A percentile compares a stretch with the other conserved stretches of the same genome.
These are phyloP conservation scores for Termitomyces sp. DNA, from an alignment of 768 basidiomycete genomes.

Conservation along the genomic window DNA sequence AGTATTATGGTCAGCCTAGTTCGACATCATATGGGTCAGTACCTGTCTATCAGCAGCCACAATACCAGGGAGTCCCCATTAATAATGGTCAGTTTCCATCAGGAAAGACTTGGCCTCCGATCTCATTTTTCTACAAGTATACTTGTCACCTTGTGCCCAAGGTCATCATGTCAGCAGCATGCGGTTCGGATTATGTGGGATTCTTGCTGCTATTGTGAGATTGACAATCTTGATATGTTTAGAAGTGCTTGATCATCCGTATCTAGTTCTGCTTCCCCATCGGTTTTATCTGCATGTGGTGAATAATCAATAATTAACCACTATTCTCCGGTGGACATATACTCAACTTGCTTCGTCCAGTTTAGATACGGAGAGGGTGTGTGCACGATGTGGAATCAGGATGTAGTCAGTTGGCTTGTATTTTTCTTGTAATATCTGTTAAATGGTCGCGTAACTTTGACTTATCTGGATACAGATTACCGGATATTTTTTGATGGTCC, in stretches of 20 bases:
- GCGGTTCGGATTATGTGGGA: constrained; percentile 22
- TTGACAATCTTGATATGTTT: background rate
- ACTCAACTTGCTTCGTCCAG: constrained; percentile 2
- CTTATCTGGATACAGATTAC: background rate
- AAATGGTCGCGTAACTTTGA: background rate
- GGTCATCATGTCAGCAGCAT: constrained; percentile 18
- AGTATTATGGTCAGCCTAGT: background rate
- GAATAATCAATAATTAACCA: background rate
- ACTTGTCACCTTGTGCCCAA: constrained; percentile 18
- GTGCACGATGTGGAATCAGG: constrained; percentile 25
- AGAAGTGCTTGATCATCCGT: background rate
- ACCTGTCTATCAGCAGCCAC: constrained; percentile 5
- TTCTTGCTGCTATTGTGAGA: constrained; percentile 22
- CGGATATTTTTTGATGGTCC: background rate
- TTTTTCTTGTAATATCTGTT: background rate
- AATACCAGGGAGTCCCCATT: constrained; percentile 2
- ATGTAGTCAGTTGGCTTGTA: constrained; percentile 10
- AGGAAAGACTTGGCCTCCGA: background rate
- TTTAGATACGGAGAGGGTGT: constrained; percentile 24
- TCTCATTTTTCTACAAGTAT: constrained; percentile 2
- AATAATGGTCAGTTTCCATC: constrained; percentile 2
- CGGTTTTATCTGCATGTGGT: constrained; percentile 22
- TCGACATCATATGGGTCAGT: background rate
- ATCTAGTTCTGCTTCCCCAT: constrained; percentile 20
- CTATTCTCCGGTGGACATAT: background rate